A percentile compares a stretch with the other conserved stretches of the same genome.
These are phyloP conservation scores for Penstemon newberryi DNA, from an alignment of 257 asterid species.

Conservation along the genomic window DNA sequence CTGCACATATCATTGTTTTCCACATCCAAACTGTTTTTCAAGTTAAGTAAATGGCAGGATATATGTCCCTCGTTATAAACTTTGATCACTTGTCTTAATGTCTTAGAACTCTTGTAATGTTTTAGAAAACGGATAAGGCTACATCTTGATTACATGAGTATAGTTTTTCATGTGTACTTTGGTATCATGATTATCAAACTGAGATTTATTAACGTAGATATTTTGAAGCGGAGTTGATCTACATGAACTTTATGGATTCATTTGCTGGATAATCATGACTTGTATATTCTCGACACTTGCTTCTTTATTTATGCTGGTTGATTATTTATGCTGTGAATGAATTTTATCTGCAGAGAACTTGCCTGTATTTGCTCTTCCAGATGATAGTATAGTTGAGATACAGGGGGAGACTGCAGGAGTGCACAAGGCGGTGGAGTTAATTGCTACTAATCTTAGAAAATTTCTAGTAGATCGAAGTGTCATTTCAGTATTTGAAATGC, in stretches of 20 bases:
- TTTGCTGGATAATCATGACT: background rate
- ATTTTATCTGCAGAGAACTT: slow-evolving; percentile 59
- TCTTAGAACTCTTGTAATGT: background rate
- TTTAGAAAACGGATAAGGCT: slow-evolving; percentile 1
- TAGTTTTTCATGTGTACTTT: background rate
- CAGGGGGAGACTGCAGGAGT: slow-evolving; percentile 78
- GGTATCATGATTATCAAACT: background rate
- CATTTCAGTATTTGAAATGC: slow-evolving; percentile 70
- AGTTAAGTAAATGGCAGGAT: background rate
- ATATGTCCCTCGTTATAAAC: slow-evolving; percentile 1
- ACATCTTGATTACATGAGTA: background rate
- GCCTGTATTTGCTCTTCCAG: slow-evolving; percentile 77
- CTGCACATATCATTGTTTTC: slow-evolving; percentile 3
- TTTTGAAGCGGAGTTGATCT: background rate
- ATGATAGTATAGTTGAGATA: slow-evolving; percentile 90
- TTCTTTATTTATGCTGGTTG: slow-evolving; percentile 21
- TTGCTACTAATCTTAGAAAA: slow-evolving; percentile 78
- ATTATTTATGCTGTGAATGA: slow-evolving; percentile 17
- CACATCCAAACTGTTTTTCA: slow-evolving; percentile 9
- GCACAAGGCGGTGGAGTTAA: slow-evolving; percentile 78
- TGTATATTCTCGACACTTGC: background rate
- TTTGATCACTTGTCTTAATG: slow-evolving; percentile 10
- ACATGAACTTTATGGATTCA: slow-evolving; percentile 1
- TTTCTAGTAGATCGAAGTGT: slow-evolving; percentile 90
- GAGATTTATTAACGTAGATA: background rate